Conservation (phyloP, 2,329 filamentous ascomycete genomes). For the Colletotrichum liriopes region DNA sequence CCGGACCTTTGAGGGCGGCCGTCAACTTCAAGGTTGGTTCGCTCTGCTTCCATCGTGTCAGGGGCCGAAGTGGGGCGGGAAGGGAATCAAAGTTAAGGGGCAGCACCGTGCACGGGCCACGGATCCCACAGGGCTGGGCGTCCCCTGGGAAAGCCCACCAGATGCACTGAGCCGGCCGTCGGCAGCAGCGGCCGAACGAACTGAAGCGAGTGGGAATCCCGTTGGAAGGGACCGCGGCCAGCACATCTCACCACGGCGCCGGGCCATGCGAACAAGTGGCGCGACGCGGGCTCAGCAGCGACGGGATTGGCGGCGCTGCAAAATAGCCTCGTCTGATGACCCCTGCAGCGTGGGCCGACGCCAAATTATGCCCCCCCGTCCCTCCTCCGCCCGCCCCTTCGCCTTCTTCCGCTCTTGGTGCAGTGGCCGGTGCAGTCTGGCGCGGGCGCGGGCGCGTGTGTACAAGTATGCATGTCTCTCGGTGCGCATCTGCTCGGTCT, state of each 20-base stretch:
- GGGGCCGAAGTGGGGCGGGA: conserved; percentile 20
- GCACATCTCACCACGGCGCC: conserved; percentile 1
- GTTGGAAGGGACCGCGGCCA: too few species aligned
- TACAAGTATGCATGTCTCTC: not conserved
- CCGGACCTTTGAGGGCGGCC: conserved; percentile 2
- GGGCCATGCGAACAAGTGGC: conserved; percentile 28
- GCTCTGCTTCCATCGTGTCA: not conserved
- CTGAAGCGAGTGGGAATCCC: conserved; percentile 4
- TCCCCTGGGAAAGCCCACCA: not conserved
- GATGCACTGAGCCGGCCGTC: not conserved
- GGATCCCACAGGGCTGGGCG: conserved; percentile 35
- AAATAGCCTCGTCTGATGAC: conserved; percentile 32
- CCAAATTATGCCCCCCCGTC: conserved; percentile 12
- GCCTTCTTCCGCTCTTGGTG: not conserved
- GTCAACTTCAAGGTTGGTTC: conserved; percentile 1
- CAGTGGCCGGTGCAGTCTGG: not conserved
- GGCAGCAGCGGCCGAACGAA: not conserved
- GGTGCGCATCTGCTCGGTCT: not conserved
- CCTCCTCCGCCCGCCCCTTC: not conserved
- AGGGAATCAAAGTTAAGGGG: conserved; percentile 37
- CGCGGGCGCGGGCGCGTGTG: not conserved
- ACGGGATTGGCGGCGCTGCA: conserved; percentile 31
- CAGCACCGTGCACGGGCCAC: conserved; percentile 31
- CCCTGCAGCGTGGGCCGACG: conserved; percentile 36
- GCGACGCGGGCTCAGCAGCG: conserved; percentile 10